Percentiles rank a stretch among this genome's conserved stretches.
Conservation (phyloP, 306 rosid genomes). For the Pterocarpus santalinus region DNA sequence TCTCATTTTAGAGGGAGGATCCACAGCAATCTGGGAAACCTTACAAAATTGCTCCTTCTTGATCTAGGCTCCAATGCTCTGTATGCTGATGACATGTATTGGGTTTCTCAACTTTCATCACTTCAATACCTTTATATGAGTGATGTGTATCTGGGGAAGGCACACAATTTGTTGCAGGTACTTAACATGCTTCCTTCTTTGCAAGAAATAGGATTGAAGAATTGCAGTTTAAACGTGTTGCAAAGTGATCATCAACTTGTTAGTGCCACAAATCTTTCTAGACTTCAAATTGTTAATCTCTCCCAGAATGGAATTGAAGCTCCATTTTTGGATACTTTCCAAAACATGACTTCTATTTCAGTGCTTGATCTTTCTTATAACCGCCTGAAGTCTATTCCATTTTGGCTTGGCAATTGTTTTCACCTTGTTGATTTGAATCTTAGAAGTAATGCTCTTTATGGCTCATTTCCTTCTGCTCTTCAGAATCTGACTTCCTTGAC, state of each 20-base stretch:
- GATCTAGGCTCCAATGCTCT: conserved; percentile 24
- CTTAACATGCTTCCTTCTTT: neutral
- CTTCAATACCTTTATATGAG: neutral
- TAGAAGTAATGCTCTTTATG: neutral
- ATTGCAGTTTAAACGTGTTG: conserved; percentile 14
- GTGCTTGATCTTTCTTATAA: conserved; percentile 20
- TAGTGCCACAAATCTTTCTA: conserved; percentile 33
- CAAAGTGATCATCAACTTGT: neutral
- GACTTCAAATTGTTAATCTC: conserved; percentile 15
- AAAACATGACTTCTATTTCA: conserved; percentile 24
- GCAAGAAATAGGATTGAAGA: neutral
- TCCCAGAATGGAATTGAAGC: neutral
- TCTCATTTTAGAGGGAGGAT: conserved; percentile 31
- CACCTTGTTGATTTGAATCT: neutral
- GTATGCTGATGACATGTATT: conserved; percentile 13
- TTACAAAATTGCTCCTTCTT: conserved; percentile 37
- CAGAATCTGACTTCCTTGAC: conserved; percentile 38
- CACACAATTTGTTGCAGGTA: neutral
- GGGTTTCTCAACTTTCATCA: conserved; percentile 46
- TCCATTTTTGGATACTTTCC: neutral
- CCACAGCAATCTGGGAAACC: conserved; percentile 35
- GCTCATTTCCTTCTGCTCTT: conserved; percentile 30
- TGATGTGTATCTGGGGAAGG: no score
- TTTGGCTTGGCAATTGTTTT: conserved; percentile 29
- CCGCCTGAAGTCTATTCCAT: conserved; percentile 29